Evolutionary conservation across 23 red algal genomes (phyloP).

Genomic region (Gracilariopsis chorda): DNA sequence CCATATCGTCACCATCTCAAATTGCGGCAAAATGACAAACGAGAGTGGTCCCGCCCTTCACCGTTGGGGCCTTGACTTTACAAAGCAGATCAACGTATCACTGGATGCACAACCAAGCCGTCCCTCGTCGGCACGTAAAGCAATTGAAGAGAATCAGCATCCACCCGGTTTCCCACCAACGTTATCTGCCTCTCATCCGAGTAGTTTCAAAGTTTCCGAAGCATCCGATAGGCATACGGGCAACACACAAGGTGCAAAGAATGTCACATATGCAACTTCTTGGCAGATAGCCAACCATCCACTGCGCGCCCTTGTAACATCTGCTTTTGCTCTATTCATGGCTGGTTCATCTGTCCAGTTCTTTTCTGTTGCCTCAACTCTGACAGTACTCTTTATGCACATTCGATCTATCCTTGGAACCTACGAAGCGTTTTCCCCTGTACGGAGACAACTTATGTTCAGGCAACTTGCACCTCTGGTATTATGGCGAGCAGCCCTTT

Average conservation of each 20-base stretch:
- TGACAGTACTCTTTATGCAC: conserved; percentile 68
- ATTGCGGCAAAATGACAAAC: too few relatives aligned
- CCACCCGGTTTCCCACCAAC: conserved; percentile 44
- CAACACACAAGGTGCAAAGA: background rate
- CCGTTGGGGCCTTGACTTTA: conserved; percentile 30
- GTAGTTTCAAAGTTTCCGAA: background rate
- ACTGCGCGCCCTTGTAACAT: conserved; percentile 34
- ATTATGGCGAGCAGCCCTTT: background rate
- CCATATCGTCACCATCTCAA: too few relatives aligned
- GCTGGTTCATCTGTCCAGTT: conserved; percentile 31
- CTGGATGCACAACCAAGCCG: conserved; percentile 22
- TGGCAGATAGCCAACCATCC: conserved; percentile 55
- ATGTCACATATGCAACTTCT: conserved; percentile 13
- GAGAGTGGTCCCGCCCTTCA: too few relatives aligned
- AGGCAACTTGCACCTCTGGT: conserved; percentile 7
- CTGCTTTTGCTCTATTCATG: conserved; percentile 50
- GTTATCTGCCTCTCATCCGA: conserved; percentile 26
- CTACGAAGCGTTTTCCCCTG: conserved; percentile 23
- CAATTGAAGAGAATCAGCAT: conserved; percentile 17
- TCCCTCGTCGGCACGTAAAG: background rate
- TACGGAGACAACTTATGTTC: background rate
- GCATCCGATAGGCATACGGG: background rate
- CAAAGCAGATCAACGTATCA: conserved; percentile 26
- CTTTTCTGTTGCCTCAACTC: conserved; percentile 27
- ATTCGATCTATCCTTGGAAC: conserved; percentile 12